phyloP scores from a whole-genome alignment of 2,329 filamentous ascomycete species.

The Sarocladium strictum region DNA sequence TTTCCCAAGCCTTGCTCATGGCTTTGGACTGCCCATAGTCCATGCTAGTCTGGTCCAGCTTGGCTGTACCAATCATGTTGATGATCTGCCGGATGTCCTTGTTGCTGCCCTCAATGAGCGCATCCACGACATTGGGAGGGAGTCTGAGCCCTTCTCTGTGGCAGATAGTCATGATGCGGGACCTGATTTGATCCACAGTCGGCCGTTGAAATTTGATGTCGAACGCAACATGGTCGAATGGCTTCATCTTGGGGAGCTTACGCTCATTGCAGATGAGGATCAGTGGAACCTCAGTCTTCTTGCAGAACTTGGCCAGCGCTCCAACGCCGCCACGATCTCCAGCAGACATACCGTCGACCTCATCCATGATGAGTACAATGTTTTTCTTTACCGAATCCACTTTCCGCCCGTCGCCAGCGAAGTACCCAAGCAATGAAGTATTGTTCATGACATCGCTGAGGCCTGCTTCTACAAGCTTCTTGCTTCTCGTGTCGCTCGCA shows the following conservation, averaged over 20 bases:
- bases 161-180: constrained; percentile 90
- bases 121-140: constrained; percentile 76
- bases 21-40: constrained; percentile 80
- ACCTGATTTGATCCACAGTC: constrained; percentile 84
- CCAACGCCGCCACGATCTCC: constrained; percentile 95
- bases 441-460: constrained; percentile 91
- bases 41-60: constrained; percentile 76
- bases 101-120: constrained; percentile 89
- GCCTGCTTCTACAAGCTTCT: constrained; percentile 85
- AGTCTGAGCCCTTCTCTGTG: constrained; percentile 87
- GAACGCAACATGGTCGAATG: constrained; percentile 80
- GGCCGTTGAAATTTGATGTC: constrained; percentile 86
- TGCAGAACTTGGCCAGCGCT: constrained; percentile 88
- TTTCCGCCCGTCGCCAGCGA: constrained; percentile 74
- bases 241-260: constrained; percentile 92
- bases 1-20: constrained; percentile 98
- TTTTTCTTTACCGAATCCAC: constrained; percentile 83
- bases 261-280: constrained; percentile 98
- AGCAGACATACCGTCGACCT: constrained; percentile 97
- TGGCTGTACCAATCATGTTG: constrained; percentile 95
- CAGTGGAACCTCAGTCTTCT: constrained; percentile 88
- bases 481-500: constrained; percentile 91
- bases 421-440: constrained; percentile 86
- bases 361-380: constrained; percentile 95
- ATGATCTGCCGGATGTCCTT: constrained; percentile 97